Evolutionary conservation across 2,329 filamentous ascomycete species (phyloP), one percentile per base, ranked within the genome.

Genomic region (Dothistroma pini): DNA sequence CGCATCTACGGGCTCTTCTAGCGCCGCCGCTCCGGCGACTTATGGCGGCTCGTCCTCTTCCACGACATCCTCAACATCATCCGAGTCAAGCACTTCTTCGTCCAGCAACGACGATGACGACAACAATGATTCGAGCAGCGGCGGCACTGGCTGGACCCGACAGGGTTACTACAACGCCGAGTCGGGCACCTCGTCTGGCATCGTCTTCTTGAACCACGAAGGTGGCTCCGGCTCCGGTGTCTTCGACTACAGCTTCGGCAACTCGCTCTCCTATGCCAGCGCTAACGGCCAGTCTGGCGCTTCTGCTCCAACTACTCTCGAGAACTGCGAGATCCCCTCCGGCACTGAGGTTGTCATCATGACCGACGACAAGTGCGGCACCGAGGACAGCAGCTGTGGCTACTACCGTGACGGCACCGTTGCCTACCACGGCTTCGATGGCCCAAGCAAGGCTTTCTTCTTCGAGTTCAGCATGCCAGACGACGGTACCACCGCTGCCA

Each of bases 391-490:
- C 32, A 84, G 61, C 61, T 75, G 74, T 56, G 74, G 73, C 63
- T 75, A 72, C 72, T 63, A 56, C 51, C 74, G 74, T 54, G 64
- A 69, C 50, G 70, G 69, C 62, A 73, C 71, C n/a, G 72, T 75
- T 35, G 73, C 74, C 31, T 70, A 88, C 84, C 72, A 90, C 76
- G 90, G 89, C 62, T 93, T 90, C 76, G 82, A 77, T 44, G 89
- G 89, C 54, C 79, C 82, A 32, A 83, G 86, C 69, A 91, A 91
- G 78, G 80, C 88, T 57, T 91, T 93, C 78, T 80, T 92, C 64
- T 82, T 89, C 68, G 83, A 90, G 68, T 89, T 92, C 74, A 79
- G 80, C 58, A 93, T 93, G 89, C 89, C 89, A 9, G 71, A 81
- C 53, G 83, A 84, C 60, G 82, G 82, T 63, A 72, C 78, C 56